These are phyloP conservation scores for Bremia lactucae DNA, from an alignment of 352 stramenopile species.

Conservation along the genomic window DNA sequence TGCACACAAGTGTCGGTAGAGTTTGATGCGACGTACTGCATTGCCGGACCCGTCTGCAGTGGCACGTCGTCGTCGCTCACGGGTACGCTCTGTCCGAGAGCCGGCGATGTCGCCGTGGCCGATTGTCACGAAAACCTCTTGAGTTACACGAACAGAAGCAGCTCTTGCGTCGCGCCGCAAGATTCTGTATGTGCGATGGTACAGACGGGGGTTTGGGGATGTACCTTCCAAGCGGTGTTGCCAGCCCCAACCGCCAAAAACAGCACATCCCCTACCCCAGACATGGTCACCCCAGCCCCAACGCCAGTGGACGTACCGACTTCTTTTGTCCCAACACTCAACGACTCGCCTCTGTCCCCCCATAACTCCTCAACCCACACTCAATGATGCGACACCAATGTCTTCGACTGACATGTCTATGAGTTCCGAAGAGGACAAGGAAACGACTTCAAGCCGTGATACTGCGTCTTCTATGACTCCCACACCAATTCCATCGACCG, in stretches of 20 bases:
- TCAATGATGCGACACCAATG: no score
- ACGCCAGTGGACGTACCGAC: neutral
- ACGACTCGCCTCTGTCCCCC: no score
- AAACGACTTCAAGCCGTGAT: no score
- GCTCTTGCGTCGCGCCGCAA: slow-evolving; percentile 42
- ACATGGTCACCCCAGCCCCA: neutral
- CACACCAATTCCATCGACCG: no score
- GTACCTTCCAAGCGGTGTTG: slow-evolving; percentile 23
- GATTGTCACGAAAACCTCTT: slow-evolving; percentile 46
- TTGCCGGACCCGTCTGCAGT: slow-evolving; percentile 49
- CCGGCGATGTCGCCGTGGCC: slow-evolving; percentile 42
- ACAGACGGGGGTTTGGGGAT: slow-evolving; percentile 63
- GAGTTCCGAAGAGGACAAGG: no score
- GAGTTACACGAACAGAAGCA: slow-evolving; percentile 36
- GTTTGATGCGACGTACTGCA: slow-evolving; percentile 64
- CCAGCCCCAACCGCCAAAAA: slow-evolving; percentile 1
- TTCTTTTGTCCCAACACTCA: no score
- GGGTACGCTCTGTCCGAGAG: slow-evolving; percentile 39
- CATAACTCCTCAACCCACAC: no score
- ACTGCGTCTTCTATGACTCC: no score
- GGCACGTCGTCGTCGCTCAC: slow-evolving; percentile 29
- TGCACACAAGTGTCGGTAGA: slow-evolving; percentile 60
- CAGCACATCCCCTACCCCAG: neutral
- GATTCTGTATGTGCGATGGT: slow-evolving; percentile 50
- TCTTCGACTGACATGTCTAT: no score